Evolutionary conservation across 768 basidiomycete species (phyloP).

Genomic region (Holtermannia corniformis): DNA sequence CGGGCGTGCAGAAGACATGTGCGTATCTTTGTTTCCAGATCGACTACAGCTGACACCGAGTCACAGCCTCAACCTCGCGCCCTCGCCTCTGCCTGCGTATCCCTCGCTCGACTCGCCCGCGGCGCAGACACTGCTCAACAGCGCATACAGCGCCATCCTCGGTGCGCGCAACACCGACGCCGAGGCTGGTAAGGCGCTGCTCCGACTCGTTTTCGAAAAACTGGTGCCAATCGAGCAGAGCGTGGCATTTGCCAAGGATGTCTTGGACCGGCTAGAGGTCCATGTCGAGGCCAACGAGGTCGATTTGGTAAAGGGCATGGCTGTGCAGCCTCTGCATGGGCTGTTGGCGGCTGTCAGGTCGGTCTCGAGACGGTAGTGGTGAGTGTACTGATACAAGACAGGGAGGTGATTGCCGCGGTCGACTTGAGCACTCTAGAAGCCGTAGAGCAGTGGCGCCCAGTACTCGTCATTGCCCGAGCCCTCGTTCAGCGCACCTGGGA

Average conservation of each 20-base stretch:
- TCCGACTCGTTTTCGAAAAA: slow-evolving; percentile 31
- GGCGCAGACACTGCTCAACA: slow-evolving; percentile 13
- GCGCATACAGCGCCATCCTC: slow-evolving; percentile 21
- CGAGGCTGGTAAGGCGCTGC: slow-evolving; percentile 33
- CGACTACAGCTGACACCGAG: background rate
- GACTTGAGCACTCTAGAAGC: background rate
- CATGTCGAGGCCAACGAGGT: slow-evolving; percentile 16
- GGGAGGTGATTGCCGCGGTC: slow-evolving; percentile 18
- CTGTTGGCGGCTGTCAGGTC: slow-evolving; percentile 28
- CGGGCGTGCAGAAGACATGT: slow-evolving; percentile 27
- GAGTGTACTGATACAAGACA: background rate
- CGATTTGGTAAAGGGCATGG: slow-evolving; percentile 23
- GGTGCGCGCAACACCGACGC: slow-evolving; percentile 36
- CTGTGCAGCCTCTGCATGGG: slow-evolving; percentile 32
- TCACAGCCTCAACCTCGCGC: slow-evolving; percentile 21
- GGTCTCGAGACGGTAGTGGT: slow-evolving; percentile 1
- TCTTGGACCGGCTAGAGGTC: slow-evolving; percentile 15
- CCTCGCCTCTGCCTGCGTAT: slow-evolving; percentile 27
- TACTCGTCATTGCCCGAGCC: slow-evolving; percentile 10
- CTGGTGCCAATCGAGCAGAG: slow-evolving; percentile 1
- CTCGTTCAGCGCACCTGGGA: slow-evolving; percentile 26
- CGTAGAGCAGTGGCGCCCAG: slow-evolving; percentile 7
- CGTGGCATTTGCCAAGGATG: slow-evolving; percentile 10
- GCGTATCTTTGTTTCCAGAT: slow-evolving; percentile 5
- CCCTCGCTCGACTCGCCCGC: slow-evolving; percentile 6